Conservation (phyloP, 768 basidiomycete genomes). For the Glaciozyma antarctica region DNA sequence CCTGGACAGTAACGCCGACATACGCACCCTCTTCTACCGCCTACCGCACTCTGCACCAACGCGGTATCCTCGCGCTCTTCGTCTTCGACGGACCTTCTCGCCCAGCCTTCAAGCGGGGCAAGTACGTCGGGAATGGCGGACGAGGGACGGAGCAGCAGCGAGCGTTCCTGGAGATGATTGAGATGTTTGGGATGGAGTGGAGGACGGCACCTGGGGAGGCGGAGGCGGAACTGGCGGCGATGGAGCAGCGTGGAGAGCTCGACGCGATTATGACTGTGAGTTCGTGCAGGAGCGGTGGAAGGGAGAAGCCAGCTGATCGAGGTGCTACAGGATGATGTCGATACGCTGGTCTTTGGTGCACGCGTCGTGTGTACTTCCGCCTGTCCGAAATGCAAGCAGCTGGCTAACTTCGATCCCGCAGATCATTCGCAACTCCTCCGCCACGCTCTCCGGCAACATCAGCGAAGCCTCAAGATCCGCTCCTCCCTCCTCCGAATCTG, state of each 20-base stretch:
- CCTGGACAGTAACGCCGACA: slow-evolving; percentile 18
- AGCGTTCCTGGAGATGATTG: slow-evolving; percentile 13
- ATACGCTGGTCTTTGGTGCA: slow-evolving; percentile 29
- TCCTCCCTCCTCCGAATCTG: neutral
- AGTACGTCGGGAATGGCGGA: neutral
- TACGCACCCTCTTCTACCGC: slow-evolving; percentile 25
- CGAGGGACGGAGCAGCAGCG: neutral
- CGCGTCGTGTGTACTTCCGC: slow-evolving; percentile 5
- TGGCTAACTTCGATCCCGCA: neutral
- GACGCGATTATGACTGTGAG: slow-evolving; percentile 28
- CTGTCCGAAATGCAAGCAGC: neutral
- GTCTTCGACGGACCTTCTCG: slow-evolving; percentile 29
- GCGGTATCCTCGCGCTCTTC: slow-evolving; percentile 25
- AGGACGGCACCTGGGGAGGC: slow-evolving; percentile 29
- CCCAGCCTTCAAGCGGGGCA: slow-evolving; percentile 18
- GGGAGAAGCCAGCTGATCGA: neutral
- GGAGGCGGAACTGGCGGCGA: slow-evolving; percentile 28
- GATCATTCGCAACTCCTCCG: slow-evolving; percentile 6
- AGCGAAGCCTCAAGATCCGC: slow-evolving; percentile 2
- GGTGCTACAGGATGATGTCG: slow-evolving; percentile 25
- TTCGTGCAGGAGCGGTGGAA: rapidly evolving
- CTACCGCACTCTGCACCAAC: slow-evolving; percentile 6
- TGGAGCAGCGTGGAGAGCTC: slow-evolving; percentile 16
- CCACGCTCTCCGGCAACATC: neutral
- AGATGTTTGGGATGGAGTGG: slow-evolving; percentile 12